Conservation (phyloP, 306 rosid genomes). For the Trifolium fragiferum region DNA sequence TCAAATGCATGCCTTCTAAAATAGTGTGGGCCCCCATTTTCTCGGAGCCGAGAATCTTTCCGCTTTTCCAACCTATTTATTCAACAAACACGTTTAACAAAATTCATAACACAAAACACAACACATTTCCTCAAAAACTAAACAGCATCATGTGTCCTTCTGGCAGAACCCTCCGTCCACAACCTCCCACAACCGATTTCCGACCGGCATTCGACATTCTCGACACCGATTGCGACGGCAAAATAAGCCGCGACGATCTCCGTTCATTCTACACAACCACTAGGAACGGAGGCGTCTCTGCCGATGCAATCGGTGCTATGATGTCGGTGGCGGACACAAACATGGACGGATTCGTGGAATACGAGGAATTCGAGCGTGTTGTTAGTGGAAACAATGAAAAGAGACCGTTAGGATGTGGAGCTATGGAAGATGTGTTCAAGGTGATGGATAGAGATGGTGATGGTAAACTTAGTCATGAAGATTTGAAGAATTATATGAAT, state of each 20-base stretch:
- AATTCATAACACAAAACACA: not conserved
- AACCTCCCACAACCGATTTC: constrained; percentile 37
- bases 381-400: constrained; percentile 43
- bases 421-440: constrained; percentile 86
- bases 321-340: constrained; percentile 81
- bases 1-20: not conserved
- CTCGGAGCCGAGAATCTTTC: not conserved
- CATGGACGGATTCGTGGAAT: constrained; percentile 79
- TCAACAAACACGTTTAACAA: not conserved
- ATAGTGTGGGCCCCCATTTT: constrained; percentile 30
- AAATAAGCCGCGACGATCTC: constrained; percentile 83
- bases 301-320: constrained; percentile 66
- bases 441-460: constrained; percentile 92
- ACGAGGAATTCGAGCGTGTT: constrained; percentile 87
- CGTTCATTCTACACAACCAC: constrained; percentile 58
- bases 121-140: not conserved
- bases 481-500: constrained; percentile 71
- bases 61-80: not conserved
- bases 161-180: constrained; percentile 34
- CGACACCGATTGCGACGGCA: constrained; percentile 82
- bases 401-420: constrained; percentile 40
- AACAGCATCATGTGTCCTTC: constrained; percentile 67
- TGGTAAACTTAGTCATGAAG: constrained; percentile 73
- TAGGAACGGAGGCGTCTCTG: constrained; percentile 44
- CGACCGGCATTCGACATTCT: constrained; percentile 78